Percentiles rank a stretch among this genome's conserved stretches.
These are phyloP conservation scores for Leccinum subrobustum DNA, from an alignment of 1,284 basidiomycete genomes.

Conservation along the genomic window DNA sequence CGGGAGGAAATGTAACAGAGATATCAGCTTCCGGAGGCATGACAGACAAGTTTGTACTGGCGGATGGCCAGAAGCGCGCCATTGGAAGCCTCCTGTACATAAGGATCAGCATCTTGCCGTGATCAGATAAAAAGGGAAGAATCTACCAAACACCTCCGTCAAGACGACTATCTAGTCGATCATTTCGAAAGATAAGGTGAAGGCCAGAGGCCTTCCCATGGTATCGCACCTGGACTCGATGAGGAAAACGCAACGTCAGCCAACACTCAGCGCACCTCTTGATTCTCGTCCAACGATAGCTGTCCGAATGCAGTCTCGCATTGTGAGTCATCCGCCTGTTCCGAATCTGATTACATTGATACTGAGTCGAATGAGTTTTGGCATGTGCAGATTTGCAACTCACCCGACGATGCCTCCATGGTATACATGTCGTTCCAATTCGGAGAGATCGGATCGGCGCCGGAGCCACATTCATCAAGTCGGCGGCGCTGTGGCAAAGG, in stretches of 20 bases:
- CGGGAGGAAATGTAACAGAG: conserved; percentile 52
- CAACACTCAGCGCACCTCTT: conserved; percentile 49
- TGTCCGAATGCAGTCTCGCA: conserved; percentile 56
- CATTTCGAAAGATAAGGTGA: conserved; percentile 66
- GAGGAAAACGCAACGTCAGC: conserved; percentile 6
- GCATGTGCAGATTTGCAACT: conserved; percentile 2
- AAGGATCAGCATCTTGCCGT: conserved; percentile 1
- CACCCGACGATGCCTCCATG: conserved; percentile 43
- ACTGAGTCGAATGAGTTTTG: conserved; percentile 2
- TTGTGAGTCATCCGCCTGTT: conserved; percentile 27
- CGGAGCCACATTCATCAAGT: conserved; percentile 28
- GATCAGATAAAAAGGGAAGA: conserved; percentile 3
- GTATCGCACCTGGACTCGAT: conserved; percentile 58
- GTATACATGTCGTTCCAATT: conserved; percentile 60
- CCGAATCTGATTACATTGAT: conserved; percentile 18
- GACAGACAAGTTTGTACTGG: conserved; percentile 36
- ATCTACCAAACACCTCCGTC: conserved; percentile 74
- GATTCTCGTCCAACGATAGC: conserved; percentile 79
- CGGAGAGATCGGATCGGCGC: conserved; percentile 17
- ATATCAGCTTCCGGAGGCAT: conserved; percentile 44
- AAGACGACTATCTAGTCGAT: conserved; percentile 62
- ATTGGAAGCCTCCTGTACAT: conserved; percentile 67
- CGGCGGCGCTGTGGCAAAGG: conserved; percentile 46
- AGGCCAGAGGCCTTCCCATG: conserved; percentile 76
- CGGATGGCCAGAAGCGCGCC: conserved; percentile 69